Evolutionary conservation across 2,329 filamentous ascomycete species (phyloP).

Genomic region (Cordyceps tenuipes): DNA sequence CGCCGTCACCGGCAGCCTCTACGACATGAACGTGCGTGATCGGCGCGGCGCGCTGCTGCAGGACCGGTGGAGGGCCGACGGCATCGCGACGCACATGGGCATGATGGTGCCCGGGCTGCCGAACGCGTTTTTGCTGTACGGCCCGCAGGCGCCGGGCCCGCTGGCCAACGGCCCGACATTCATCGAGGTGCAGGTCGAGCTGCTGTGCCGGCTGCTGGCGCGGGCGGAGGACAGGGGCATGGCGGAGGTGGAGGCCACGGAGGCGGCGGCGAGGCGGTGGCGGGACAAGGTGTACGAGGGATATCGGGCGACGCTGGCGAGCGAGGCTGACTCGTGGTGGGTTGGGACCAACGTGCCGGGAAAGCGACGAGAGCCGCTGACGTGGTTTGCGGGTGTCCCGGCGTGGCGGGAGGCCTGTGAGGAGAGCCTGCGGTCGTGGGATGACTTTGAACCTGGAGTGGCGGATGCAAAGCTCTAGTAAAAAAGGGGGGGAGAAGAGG

Average conservation of each 20-base stretch:
- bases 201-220: conserved; percentile 13
- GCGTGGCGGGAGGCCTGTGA: conserved; percentile 3
- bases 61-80: conserved; percentile 14
- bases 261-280: conserved; percentile 4
- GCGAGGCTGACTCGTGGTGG: conserved; percentile 14
- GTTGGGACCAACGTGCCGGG: conserved; percentile 12
- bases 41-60: conserved; percentile 13
- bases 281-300: background rate
- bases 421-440: conserved; percentile 1
- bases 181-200: conserved; percentile 17
- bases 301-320: conserved; percentile 5
- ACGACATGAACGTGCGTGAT: conserved; percentile 17
- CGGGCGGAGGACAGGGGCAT: conserved; percentile 9
- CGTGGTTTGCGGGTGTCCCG: conserved; percentile 10
- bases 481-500: background rate
- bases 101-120: conserved; percentile 17
- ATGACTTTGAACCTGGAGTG: background rate
- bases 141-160: conserved; percentile 17
- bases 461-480: background rate
- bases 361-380: conserved; percentile 13
- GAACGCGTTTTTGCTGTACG: conserved; percentile 19
- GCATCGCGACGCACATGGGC: conserved; percentile 17
- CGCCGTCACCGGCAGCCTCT: conserved; percentile 16
- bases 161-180: conserved; percentile 17
- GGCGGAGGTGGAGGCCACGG: conserved; percentile 1